These are phyloP conservation scores for Hermanozyma aechmeae DNA, from an alignment of 805 yeast species.

Conservation along the genomic window DNA sequence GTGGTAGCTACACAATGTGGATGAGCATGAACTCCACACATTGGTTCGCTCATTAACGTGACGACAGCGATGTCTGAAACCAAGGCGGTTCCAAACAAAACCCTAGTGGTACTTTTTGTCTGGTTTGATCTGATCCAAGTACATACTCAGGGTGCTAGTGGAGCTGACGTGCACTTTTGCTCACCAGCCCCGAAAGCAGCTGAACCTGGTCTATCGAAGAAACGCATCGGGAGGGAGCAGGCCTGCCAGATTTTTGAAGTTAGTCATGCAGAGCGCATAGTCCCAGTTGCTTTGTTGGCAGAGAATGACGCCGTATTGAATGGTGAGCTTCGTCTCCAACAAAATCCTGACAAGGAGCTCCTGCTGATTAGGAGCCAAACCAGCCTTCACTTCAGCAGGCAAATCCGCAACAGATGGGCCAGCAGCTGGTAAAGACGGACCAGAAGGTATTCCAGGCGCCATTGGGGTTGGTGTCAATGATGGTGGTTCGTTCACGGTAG, in stretches of 20 bases:
- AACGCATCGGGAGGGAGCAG: conserved; percentile 37
- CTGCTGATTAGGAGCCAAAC: conserved; percentile 46
- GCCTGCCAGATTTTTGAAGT: conserved; percentile 60
- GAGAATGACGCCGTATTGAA: conserved; percentile 74
- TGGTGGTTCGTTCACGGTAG: conserved; percentile 29
- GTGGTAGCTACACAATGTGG: too few species aligned
- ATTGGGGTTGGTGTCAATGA: conserved; percentile 3
- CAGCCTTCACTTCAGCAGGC: conserved; percentile 47
- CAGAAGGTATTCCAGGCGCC: conserved; percentile 1
- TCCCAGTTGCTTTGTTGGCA: conserved; percentile 87
- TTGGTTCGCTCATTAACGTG: too few species aligned
- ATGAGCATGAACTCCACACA: too few species aligned
- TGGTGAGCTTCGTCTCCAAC: conserved; percentile 62
- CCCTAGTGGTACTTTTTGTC: too few species aligned
- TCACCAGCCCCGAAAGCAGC: too few species aligned
- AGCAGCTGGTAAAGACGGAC: neutral
- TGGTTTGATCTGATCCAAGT: too few species aligned
- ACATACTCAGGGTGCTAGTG: too few species aligned
- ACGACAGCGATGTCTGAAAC: too few species aligned
- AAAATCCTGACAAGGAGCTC: conserved; percentile 57
- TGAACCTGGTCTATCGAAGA: too few species aligned
- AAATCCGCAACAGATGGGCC: conserved; percentile 28
- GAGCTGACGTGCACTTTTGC: too few species aligned
- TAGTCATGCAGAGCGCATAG: conserved; percentile 54
- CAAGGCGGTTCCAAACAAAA: too few species aligned